Evolutionary conservation across 2,329 filamentous ascomycete species (phyloP), one percentile per base, ranked within the genome.

Genomic region (Teratosphaeria destructans): DNA sequence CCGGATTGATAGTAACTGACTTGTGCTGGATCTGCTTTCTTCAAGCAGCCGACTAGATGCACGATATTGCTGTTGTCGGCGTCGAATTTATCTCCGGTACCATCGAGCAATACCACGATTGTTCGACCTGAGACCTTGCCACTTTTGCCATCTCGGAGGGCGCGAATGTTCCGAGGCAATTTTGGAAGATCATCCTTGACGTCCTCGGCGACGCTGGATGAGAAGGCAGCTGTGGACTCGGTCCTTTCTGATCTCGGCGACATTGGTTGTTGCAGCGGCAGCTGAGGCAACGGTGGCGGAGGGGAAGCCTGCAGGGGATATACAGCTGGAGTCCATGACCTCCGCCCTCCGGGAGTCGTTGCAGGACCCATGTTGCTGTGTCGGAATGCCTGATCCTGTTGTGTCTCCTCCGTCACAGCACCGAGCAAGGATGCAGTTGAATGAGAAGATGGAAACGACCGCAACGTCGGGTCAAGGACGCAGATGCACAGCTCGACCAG

Each of bases 31-130:
- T 72, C 65, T 59, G 75, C 71, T 63, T 78, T 78, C 66, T 77
- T 77, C 52, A 78, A 65, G 60, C 74, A 76, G 26, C 71, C 71
- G 23, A 77, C 73, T 26, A 78, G 72, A 56, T 77, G 72, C 16
- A 77, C 75, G 8, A 78, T 75, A 63, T 77, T 77, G 67, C 73
- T 76, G 61, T 78, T 77, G 61, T 78, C 76, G 43, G 61, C 60
- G 58, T 75, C 73, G 64, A 77, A 78, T 60, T 75, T 71, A 59
- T 78, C 76, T 32, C 76, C 76, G 3, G 76, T 78, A 16, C 76
- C 76, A 66, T 78, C 76, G 0, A 78, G 71, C 61, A 72, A 75
- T 43, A 78, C 70, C 52, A 78, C 69, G 47, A 77, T 66, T 27
- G 71, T 74, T 1, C 71, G 66, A 5, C 68, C 69, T 49, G 43